Conservation (phyloP, 345 rosid genomes). For the Acer yangbiense region DNA sequence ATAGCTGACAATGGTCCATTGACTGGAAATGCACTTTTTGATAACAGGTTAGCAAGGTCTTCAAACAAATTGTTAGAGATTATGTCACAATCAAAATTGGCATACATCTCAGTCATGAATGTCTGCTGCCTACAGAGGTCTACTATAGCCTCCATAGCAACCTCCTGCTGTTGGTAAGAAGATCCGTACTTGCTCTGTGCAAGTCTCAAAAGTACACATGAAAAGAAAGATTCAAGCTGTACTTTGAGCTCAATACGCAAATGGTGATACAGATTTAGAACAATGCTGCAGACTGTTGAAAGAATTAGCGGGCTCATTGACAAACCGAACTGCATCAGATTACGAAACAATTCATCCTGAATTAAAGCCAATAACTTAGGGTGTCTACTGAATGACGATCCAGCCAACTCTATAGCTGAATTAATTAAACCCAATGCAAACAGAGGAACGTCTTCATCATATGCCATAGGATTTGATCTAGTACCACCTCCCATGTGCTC, state of each 20-base stretch:
- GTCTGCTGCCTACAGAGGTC: conserved; percentile 69
- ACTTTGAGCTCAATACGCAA: conserved; percentile 64
- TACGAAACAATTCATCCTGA: conserved; percentile 69
- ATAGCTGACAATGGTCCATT: conserved; percentile 76
- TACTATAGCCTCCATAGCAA: conserved; percentile 79
- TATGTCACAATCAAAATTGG: conserved; percentile 79
- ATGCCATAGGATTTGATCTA: conserved; percentile 63
- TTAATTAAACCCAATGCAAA: conserved; percentile 77
- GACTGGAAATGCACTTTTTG: conserved; percentile 72
- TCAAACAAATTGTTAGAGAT: conserved; percentile 68
- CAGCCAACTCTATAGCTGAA: conserved; percentile 69
- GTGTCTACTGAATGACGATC: conserved; percentile 51
- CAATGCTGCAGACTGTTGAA: conserved; percentile 73
- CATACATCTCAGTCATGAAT: conserved; percentile 69
- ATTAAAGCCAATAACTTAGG: conserved; percentile 56
- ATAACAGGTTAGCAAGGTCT: conserved; percentile 60
- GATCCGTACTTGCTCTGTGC: conserved; percentile 72
- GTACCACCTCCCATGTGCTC: conserved; percentile 52
- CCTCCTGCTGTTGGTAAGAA: conserved; percentile 80
- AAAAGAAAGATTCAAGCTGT: conserved; percentile 74
- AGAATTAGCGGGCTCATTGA: conserved; percentile 81
- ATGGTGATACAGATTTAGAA: conserved; percentile 70
- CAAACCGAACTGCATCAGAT: conserved; percentile 78
- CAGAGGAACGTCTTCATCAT: conserved; percentile 82
- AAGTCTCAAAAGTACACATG: conserved; percentile 67